Percentiles rank a stretch among this genome's conserved stretches.
Evolutionary conservation across 345 rosid species (phyloP).

Genomic region (Eucalyptus brandiana): DNA sequence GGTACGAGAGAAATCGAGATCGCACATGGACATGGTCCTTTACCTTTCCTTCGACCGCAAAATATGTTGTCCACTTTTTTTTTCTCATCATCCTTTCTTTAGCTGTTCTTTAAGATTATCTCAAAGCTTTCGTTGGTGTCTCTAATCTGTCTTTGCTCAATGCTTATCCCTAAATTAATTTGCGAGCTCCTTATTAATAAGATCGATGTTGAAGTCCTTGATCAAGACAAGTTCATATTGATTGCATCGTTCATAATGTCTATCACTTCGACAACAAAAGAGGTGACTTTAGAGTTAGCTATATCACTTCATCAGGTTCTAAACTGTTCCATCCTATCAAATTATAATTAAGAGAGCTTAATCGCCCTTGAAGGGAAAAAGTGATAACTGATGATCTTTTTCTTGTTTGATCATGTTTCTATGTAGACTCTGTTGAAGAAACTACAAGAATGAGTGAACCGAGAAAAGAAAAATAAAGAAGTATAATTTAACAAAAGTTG

Average conservation of each 20-base stretch:
- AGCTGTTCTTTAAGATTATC: not conserved
- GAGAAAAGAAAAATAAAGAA: not conserved
- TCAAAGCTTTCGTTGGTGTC: not conserved
- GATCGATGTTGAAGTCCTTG: not conserved
- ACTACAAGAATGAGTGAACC: not conserved
- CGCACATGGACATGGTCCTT: not conserved
- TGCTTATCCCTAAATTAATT: not conserved
- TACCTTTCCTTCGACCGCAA: not conserved
- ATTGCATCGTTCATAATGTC: not conserved
- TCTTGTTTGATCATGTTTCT: not conserved
- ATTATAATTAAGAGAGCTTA: not conserved
- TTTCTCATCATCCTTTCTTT: not conserved
- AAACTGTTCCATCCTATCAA: not conserved
- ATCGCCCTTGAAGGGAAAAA: not conserved
- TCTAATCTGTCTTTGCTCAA: not conserved
- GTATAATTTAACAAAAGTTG: not conserved
- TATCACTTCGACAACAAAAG: not conserved
- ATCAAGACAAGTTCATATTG: not conserved
- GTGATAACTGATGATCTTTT: not conserved
- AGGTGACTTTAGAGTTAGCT: not conserved
- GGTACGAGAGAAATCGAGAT: not conserved
- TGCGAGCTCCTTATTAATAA: not conserved
- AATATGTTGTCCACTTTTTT: not conserved
- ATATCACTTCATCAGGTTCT: not conserved
- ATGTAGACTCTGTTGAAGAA: not conserved